Base-by-base conservation (phyloP, 2,329 filamentous ascomycete species). In the Colletotrichum sidae region DNA sequence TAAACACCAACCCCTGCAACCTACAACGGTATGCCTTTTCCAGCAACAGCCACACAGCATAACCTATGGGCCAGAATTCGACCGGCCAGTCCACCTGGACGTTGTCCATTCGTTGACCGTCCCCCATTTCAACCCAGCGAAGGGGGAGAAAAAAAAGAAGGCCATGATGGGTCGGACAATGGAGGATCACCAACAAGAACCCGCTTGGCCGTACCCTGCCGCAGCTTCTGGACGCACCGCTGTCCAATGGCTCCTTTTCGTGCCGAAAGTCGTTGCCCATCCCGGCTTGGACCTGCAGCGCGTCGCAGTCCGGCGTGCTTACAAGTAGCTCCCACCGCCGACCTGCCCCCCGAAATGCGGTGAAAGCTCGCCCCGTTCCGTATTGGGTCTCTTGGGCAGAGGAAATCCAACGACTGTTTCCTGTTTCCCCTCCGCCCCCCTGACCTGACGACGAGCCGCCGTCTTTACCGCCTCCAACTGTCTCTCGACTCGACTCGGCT, bases 241-340 rank as follows among this genome's bases (percentile, higher is more conserved):
- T 17, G 52, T 52, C 62, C 52, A 62, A 62, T 65, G 52, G 46
- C 46, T 42, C 49, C 35, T 38, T 47, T 15, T 62, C 58, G 47
- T 56, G 57, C 41, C 46, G 52, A 51, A 53, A 50, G 38, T 47
- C 58, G 39, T 65, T 65, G 35, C 62, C 58, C 58, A 35, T 62
- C 60, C 58, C 47, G 62, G 58, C 17, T 42, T 65, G 58, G 58
- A 65, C 52, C 62, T 65, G 58, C 58, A 65, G 58, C 62, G 62
- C 41, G 52, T 50, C n/a, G 46, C 25, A 62, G 52, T 41, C 62
- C 62, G 58, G 62, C 62, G 33, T 51, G 62, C 41, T 55, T 52
- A n/a, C n/a, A n/a, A n/a, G n/a, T n/a, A 33, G 41, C 45, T 61
- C 52, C 62, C 58, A 62, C 52, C 62, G 52, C 62, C 58, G 62